Conservation (phyloP, 495 filamentous ascomycete genomes). For the Penicillium crystallinum region DNA sequence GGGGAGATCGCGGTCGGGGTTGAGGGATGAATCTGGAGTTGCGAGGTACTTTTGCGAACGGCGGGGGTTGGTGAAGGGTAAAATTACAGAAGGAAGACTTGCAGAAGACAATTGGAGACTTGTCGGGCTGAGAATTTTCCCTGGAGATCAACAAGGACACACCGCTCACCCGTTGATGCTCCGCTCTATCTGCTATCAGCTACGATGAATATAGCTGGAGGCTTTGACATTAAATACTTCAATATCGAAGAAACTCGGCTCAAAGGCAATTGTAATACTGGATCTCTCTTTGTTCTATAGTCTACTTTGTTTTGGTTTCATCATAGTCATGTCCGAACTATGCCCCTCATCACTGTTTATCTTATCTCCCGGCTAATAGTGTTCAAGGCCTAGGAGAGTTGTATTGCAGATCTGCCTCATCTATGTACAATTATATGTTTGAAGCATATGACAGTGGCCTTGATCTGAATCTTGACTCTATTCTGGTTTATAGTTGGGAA, state of each 20-base stretch:
- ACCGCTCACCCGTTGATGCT: slow-evolving; percentile 21
- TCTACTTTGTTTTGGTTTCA: background rate
- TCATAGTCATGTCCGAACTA: background rate
- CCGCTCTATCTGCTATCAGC: slow-evolving; percentile 24
- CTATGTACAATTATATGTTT: background rate
- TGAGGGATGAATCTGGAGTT: background rate
- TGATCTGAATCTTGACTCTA: no score
- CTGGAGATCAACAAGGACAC: slow-evolving; percentile 4
- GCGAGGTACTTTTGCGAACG: slow-evolving; percentile 1
- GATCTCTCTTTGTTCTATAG: background rate
- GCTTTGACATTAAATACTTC: background rate
- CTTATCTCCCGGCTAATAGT: background rate
- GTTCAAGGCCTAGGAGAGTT: background rate
- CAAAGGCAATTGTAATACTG: background rate
- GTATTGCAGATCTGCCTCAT: background rate
- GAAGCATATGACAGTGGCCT: no score
- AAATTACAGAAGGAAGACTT: slow-evolving; percentile 2
- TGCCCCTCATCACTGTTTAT: slow-evolving; percentile 6
- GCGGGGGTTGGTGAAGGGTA: background rate
- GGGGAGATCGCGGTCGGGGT: background rate
- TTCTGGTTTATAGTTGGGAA: no score
- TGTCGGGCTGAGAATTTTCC: slow-evolving; percentile 24
- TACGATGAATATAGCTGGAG: background rate
- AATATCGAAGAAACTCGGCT: background rate
- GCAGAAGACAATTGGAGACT: slow-evolving; percentile 16